Conservation (phyloP, 148 eudicot species). For the Rhododendron simsii region DNA sequence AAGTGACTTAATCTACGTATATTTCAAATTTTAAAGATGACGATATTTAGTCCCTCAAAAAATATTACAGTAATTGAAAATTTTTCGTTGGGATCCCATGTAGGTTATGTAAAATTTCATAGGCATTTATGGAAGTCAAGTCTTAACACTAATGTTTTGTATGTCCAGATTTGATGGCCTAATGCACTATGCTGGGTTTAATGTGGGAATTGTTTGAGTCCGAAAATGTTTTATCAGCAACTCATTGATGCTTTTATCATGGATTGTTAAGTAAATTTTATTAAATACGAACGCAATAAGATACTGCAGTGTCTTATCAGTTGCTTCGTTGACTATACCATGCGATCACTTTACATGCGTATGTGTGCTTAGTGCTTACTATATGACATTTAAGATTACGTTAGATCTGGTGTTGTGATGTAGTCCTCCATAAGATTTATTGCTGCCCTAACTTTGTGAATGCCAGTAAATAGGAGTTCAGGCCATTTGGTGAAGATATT, state of each 20-base stretch:
- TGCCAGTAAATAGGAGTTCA: neutral
- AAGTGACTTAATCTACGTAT: neutral
- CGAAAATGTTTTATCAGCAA: neutral
- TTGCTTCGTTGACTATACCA: neutral
- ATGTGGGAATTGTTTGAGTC: neutral
- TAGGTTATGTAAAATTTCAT: neutral
- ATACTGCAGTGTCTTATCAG: neutral
- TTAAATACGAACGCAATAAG: neutral
- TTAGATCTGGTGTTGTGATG: neutral
- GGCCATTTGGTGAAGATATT: neutral
- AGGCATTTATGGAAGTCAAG: neutral
- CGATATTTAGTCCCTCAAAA: neutral
- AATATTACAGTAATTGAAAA: neutral
- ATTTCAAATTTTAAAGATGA: neutral
- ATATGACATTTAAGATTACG: neutral
- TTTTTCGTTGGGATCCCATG: neutral
- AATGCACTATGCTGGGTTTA: neutral
- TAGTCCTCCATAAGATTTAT: neutral
- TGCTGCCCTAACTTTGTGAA: neutral
- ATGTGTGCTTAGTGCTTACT: neutral
- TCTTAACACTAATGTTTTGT: neutral
- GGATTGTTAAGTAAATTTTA: neutral
- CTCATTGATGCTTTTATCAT: neutral
- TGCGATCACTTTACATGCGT: neutral
- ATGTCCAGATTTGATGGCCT: neutral